A percentile compares a stretch with the other conserved stretches of the same genome.
phyloP scores from a whole-genome alignment of 257 asterid genomes.

The Coffea canephora region DNA sequence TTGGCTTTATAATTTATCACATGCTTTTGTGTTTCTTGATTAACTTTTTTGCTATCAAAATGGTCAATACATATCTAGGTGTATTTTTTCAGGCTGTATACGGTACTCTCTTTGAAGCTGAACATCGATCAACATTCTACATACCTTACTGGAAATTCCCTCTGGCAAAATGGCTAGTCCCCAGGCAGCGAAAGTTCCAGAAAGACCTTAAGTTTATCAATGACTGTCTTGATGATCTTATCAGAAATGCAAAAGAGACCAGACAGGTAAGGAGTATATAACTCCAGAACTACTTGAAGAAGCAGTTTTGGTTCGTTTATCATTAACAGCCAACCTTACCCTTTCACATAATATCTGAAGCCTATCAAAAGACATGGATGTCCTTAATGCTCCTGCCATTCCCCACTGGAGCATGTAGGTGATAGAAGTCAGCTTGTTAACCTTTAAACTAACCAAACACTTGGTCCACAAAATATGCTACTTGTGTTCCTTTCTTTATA shows the following conservation, averaged over 20 bases:
- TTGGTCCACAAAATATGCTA: background rate
- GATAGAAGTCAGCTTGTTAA: background rate
- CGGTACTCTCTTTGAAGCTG: constrained; percentile 98
- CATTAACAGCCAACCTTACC: background rate
- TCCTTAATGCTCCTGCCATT: background rate
- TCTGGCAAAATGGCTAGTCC: constrained; percentile 82
- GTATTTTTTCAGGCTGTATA: constrained; percentile 70
- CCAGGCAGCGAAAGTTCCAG: constrained; percentile 88
- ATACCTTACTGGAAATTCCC: constrained; percentile 96
- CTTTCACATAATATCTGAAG: background rate
- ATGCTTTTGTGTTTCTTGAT: no score
- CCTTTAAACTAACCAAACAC: background rate
- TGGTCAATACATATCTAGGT: background rate
- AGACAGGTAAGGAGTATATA: constrained; percentile 63
- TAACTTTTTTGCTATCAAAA: background rate
- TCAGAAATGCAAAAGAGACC: constrained; percentile 85
- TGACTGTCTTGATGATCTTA: constrained; percentile 85
- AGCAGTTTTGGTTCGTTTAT: background rate
- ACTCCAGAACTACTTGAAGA: constrained; percentile 11
- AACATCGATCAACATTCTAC: constrained; percentile 96
- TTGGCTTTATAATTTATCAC: no score
- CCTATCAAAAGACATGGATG: background rate
- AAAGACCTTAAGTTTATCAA: constrained; percentile 84
- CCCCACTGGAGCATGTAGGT: background rate
- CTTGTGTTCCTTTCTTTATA: background rate